A percentile compares a stretch with the other conserved stretches of the same genome.
phyloP scores from a whole-genome alignment of 768 basidiomycete species.

The Leccinum arenicola region DNA sequence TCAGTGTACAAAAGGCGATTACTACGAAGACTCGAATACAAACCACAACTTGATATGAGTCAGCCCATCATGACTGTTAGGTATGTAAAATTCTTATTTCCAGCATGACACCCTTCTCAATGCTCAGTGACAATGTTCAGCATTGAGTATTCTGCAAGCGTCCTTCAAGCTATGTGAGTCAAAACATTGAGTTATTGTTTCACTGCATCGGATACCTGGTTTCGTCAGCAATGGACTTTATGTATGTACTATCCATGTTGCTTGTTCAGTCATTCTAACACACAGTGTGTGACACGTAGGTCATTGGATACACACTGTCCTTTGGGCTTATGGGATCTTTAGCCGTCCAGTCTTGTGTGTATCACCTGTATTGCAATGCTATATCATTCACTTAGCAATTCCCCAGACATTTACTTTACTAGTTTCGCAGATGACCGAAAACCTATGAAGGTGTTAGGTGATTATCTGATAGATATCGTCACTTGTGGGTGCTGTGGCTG shows the following conservation, averaged over 20 bases:
- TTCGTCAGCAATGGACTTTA: not conserved
- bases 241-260: not conserved
- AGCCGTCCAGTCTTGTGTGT: not conserved
- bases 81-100: no score
- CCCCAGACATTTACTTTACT: not conserved
- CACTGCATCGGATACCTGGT: not conserved
- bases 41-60: no score
- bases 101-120: no score
- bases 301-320: conserved; percentile 15
- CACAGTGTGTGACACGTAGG: conserved; percentile 1
- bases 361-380: no score
- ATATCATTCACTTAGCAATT: not conserved
- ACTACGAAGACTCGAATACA: no score
- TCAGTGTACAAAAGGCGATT: no score
- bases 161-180: not conserved
- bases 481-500: not conserved
- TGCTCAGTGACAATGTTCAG: no score
- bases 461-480: not conserved
- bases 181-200: not conserved
- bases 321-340: conserved; percentile 14
- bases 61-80: no score
- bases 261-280: not conserved
- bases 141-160: no score
- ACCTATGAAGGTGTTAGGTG: not conserved
- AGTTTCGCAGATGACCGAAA: not conserved